These are phyloP conservation scores for Pseudogymnoascus sp. DNA, from an alignment of 2,329 filamentous ascomycete species.

Conservation along the genomic window DNA sequence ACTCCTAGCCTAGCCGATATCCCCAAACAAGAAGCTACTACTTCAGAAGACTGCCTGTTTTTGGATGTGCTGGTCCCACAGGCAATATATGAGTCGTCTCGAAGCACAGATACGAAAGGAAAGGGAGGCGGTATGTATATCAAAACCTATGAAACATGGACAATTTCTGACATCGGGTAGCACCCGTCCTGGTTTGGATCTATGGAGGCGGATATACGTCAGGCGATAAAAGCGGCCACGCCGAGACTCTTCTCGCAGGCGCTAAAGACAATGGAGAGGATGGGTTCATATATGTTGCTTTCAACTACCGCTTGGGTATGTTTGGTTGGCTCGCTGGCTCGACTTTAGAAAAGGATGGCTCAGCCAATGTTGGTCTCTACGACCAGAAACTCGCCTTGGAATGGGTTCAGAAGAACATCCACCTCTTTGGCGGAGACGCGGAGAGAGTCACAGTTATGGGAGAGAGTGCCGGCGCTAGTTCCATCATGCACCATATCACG, in stretches of 20 bases:
- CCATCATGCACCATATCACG: conserved; percentile 43
- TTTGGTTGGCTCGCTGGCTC: conserved; percentile 33
- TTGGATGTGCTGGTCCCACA: conserved; percentile 40
- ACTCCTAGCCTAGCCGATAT: background rate
- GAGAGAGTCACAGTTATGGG: conserved; percentile 43
- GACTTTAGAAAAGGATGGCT: conserved; percentile 35
- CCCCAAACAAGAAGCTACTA: background rate
- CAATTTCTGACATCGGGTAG: background rate
- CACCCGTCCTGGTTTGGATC: conserved; percentile 42
- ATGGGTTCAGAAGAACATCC: conserved; percentile 48
- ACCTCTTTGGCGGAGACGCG: conserved; percentile 46
- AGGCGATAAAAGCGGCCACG: conserved; percentile 34
- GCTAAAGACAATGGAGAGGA: conserved; percentile 25
- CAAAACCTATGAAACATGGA: background rate
- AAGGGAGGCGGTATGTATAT: background rate
- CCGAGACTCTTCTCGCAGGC: conserved; percentile 32
- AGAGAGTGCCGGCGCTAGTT: conserved; percentile 42
- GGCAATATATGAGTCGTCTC: conserved; percentile 26
- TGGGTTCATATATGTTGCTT: conserved; percentile 30
- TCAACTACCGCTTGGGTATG: conserved; percentile 32
- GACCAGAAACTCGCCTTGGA: conserved; percentile 49
- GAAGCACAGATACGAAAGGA: background rate
- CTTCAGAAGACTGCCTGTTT: conserved; percentile 25
- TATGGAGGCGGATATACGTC: conserved; percentile 41
- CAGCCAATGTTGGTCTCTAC: conserved; percentile 41